A percentile compares a stretch with the other conserved stretches of the same genome.
Conservation (phyloP, 108 stramenopile genomes). For the Pseudonitzschia pungens region DNA sequence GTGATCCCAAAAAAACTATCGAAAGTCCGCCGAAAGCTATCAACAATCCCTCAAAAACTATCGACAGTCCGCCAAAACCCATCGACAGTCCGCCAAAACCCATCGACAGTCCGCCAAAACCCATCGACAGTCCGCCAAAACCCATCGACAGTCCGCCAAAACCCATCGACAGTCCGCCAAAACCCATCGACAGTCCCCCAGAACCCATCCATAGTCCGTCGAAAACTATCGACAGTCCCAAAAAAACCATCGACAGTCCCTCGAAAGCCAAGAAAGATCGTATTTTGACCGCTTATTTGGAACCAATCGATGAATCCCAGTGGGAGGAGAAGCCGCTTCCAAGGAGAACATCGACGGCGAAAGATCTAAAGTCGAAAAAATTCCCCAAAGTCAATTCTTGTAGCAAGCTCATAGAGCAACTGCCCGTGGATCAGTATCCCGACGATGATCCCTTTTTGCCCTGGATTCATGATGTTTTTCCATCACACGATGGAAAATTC, state of each 20-base stretch:
- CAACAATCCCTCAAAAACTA: too few relatives aligned
- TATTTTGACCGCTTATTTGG: conserved; percentile 34
- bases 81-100: not conserved
- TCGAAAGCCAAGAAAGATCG: not conserved
- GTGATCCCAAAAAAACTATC: too few relatives aligned
- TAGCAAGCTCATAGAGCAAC: conserved; percentile 57
- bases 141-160: not conserved
- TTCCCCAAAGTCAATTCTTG: conserved; percentile 40
- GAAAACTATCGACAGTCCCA: not conserved
- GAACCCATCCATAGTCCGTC: not conserved
- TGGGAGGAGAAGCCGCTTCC: conserved; percentile 30
- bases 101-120: not conserved
- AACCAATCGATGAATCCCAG: conserved; percentile 16
- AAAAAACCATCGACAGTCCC: not conserved
- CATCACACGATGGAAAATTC: conserved; percentile 71
- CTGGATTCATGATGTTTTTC: conserved; percentile 92
- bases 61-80: not conserved
- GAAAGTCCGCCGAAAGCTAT: not conserved
- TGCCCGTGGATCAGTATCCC: conserved; percentile 67
- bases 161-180: not conserved
- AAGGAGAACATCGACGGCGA: conserved; percentile 8
- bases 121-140: not conserved
- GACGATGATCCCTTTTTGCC: conserved; percentile 87
- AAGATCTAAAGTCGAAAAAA: conserved; percentile 9
- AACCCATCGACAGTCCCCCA: not conserved